A percentile compares a stretch with the other conserved stretches of the same genome.
These are phyloP conservation scores for Cladophialophora psammophila DNA, from an alignment of 2,329 filamentous ascomycete genomes.

Conservation along the genomic window DNA sequence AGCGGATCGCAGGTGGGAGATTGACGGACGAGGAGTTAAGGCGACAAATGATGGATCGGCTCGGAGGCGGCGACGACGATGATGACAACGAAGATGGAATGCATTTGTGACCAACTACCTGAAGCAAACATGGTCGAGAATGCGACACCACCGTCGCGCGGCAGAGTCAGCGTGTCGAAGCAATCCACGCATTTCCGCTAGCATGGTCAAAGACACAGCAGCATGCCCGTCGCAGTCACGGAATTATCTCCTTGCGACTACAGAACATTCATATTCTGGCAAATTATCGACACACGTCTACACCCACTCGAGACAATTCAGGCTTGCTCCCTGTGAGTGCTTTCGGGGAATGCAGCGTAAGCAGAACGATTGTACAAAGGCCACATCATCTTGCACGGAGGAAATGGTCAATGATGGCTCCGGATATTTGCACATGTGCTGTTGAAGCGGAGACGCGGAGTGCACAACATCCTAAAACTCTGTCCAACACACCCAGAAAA, in stretches of 20 bases:
- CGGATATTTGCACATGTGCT: background rate
- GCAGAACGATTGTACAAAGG: background rate
- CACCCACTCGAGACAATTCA: background rate
- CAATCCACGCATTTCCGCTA: background rate
- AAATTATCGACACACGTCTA: background rate
- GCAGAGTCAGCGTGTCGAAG: background rate
- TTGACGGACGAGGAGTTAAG: constrained; percentile 54
- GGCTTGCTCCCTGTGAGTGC: background rate
- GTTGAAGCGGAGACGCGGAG: background rate
- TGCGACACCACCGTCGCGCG: too few species aligned
- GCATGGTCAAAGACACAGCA: background rate
- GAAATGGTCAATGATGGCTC: background rate
- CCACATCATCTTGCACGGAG: background rate
- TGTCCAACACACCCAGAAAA: background rate
- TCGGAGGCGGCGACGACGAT: constrained; percentile 42
- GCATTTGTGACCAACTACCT: constrained; percentile 48
- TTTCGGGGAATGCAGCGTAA: background rate
- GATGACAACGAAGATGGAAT: constrained; percentile 50
- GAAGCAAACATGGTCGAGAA: background rate
- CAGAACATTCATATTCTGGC: background rate
- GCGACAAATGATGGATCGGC: constrained; percentile 47
- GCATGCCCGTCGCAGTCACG: background rate
- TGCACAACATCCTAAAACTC: background rate
- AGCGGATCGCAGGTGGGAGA: constrained; percentile 41
- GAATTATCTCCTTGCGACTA: background rate